Base-by-base conservation (phyloP, 129 eudicot species). In the Logfia minima region DNA sequence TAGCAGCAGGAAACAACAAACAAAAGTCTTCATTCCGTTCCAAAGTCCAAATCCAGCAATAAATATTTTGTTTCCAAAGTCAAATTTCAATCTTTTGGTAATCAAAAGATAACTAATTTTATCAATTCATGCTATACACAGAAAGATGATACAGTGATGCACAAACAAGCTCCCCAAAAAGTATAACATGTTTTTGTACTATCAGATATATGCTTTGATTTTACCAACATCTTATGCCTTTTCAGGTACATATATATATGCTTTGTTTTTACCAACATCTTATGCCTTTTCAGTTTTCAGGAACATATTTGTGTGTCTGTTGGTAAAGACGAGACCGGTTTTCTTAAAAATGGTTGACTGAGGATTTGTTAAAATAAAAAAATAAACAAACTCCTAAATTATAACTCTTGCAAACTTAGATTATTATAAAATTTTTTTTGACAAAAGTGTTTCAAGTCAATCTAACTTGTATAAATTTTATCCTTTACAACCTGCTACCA, bases 1-100 rank as follows among this genome's bases (percentile, higher is more conserved):
- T 35, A 35, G 48, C 52, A 72, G 34, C 66, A 72, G 35, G 70
- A 75, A 61, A 17, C 29, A 16, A 41, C 61, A 41, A 74, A 74
- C 41, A 29, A 24, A 2, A 5, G 17, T 4, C 37, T 61, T 39
- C 23, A 39, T 21, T 23, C 39, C 34, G 37, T 62, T 59, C 39
- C 56, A 60, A 58, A 22, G 14, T 5, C 37, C 70, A 22, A 60
- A 39, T 28, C 26, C 1, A 71, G 10, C 37, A 39, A 60, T 19
- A 73, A 34, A 21, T 31, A 17, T 56, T 53, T 18, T 72, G 29
- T 72, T 56, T 19, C 18, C 34, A 29, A 1, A 32, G 52, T 55
- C 8, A 22, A 19, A 16, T 53, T 72, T 53, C 7, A 29, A 2
- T 71, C 13, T 53, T 53, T 72, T 32, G 52, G 52, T 29, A 8